These are phyloP conservation scores for Tolypocladium inflatum DNA, from an alignment of 2,329 filamentous ascomycete genomes.

Conservation along the genomic window DNA sequence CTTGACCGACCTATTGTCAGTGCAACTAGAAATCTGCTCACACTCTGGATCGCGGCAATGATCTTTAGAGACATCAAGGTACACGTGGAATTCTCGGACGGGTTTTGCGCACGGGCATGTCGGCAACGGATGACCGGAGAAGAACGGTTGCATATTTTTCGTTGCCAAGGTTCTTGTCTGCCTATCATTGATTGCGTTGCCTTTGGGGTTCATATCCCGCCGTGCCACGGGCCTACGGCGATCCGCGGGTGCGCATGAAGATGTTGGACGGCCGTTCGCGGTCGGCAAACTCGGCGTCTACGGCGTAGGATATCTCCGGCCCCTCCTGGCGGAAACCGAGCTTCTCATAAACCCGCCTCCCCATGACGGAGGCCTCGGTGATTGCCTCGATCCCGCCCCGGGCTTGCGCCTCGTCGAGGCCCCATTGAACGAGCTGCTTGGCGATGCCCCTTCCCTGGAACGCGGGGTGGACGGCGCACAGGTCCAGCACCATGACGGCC, in stretches of 20 bases:
- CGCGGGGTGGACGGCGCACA: conserved; percentile 42
- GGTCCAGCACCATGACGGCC: conserved; percentile 38
- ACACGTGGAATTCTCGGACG: no score
- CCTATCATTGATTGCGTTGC: neutral
- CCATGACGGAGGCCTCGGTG: neutral
- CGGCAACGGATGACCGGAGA: neutral
- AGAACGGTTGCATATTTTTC: neutral
- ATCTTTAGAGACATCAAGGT: neutral
- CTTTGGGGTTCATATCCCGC: no score
- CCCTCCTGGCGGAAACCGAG: conserved; percentile 30
- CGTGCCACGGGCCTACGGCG: neutral
- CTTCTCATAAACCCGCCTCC: conserved; percentile 31
- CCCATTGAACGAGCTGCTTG: conserved; percentile 34
- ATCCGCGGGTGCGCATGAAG: conserved; percentile 32
- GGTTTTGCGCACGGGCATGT: neutral
- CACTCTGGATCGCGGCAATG: neutral
- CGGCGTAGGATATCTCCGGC: conserved; percentile 31
- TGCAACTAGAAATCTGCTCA: no score
- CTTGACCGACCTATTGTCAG: no score
- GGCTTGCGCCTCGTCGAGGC: conserved; percentile 29
- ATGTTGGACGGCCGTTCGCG: conserved; percentile 29
- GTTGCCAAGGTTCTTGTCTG: neutral
- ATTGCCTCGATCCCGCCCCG: conserved; percentile 30
- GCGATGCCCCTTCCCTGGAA: conserved; percentile 43
- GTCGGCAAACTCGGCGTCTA: conserved; percentile 31